Percentiles rank a stretch among this genome's conserved stretches.
Conservation (phyloP, 371 early-diverging fungal species). For the Rhizopus microsporus region DNA sequence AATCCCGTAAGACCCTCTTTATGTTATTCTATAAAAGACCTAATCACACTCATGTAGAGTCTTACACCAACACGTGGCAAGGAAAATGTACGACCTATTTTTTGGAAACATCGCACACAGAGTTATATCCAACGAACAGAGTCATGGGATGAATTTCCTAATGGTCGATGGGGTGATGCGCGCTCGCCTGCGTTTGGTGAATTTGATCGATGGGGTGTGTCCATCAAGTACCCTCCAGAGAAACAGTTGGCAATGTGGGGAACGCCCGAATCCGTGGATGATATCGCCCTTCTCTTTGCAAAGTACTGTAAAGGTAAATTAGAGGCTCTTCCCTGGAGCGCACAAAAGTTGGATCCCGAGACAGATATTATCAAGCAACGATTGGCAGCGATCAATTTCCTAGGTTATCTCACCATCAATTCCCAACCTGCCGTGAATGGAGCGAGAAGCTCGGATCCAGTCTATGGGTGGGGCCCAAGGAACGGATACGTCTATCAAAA, state of each 20-base stretch:
- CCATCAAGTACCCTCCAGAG: constrained; percentile 68
- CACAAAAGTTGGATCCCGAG: constrained; percentile 82
- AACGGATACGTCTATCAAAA: constrained; percentile 95
- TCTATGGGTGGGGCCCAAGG: constrained; percentile 94
- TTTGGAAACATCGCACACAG: constrained; percentile 94
- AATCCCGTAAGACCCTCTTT: constrained; percentile 63
- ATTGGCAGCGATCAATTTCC: constrained; percentile 73
- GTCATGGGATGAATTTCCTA: constrained; percentile 97
- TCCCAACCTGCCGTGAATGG: constrained; percentile 96
- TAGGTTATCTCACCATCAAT: constrained; percentile 89
- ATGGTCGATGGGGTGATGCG: constrained; percentile 98
- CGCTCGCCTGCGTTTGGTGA: constrained; percentile 94
- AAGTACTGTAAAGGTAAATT: constrained; percentile 81
- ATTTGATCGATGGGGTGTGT: constrained; percentile 85
- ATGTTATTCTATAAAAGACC: background rate
- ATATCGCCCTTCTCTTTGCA: constrained; percentile 77
- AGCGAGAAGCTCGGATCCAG: constrained; percentile 68
- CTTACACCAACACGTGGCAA: constrained; percentile 82
- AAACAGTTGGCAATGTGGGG: constrained; percentile 82
- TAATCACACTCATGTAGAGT: constrained; percentile 30
- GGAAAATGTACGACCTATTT: constrained; percentile 96
- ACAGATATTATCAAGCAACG: constrained; percentile 73
- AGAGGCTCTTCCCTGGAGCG: constrained; percentile 90
- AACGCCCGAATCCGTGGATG: constrained; percentile 63
- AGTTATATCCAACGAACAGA: constrained; percentile 94